phyloP scores from a whole-genome alignment of 2,329 filamentous ascomycete genomes.

The Trichoderma sp. region DNA sequence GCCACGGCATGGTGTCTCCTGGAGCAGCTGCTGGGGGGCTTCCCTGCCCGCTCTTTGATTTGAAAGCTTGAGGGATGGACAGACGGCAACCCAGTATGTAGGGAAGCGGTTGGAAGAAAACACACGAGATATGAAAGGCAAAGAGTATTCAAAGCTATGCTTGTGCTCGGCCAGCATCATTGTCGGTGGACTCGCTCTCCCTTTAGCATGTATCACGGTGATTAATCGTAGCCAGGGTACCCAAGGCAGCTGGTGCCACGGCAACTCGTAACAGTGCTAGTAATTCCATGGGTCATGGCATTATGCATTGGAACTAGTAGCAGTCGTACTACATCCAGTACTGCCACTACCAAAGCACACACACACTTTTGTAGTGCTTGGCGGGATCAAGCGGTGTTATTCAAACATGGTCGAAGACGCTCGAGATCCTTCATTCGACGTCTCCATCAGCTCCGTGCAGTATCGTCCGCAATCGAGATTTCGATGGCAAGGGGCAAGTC shows the following conservation, averaged over 20 bases:
- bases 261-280: not conserved
- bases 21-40: not conserved
- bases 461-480: conserved; percentile 19
- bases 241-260: not conserved
- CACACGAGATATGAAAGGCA: not conserved
- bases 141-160: conserved; percentile 1
- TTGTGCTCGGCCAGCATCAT: not conserved
- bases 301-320: not conserved
- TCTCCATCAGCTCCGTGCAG: not conserved
- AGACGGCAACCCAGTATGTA: not conserved
- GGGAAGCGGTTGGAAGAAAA: not conserved
- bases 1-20: not conserved
- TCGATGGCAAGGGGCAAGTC: conserved; percentile 8
- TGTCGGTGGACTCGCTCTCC: not conserved
- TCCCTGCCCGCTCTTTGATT: not conserved
- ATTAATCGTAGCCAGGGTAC: not conserved
- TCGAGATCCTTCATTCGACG: not conserved
- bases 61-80: not conserved
- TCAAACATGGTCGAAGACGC: not conserved
- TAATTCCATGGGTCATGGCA: not conserved
- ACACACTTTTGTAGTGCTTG: not conserved
- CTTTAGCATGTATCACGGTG: conserved; percentile 15
- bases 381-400: not conserved
- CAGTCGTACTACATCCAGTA: not conserved
- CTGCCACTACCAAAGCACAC: not conserved